Conservation (phyloP, 805 yeast species). For the Lipomyces sp. region DNA sequence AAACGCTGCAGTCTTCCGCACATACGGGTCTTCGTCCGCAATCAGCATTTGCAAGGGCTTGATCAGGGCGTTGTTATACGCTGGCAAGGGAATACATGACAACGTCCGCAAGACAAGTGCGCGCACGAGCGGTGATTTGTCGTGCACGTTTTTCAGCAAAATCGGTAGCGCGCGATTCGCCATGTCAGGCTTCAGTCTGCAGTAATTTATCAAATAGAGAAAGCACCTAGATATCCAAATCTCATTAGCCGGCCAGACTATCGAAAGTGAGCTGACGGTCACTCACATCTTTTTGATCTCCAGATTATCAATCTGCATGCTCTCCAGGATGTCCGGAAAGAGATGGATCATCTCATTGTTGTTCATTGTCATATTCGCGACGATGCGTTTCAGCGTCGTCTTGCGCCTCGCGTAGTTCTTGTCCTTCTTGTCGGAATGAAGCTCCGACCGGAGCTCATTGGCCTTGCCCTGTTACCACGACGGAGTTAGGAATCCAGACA, state of each 20-base stretch:
- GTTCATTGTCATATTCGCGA: constrained; percentile 81
- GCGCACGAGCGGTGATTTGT: constrained; percentile 49
- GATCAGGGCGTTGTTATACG: constrained; percentile 49
- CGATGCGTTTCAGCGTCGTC: constrained; percentile 60
- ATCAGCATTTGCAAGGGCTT: constrained; percentile 39
- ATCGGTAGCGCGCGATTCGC: constrained; percentile 56
- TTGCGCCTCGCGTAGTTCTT: constrained; percentile 41
- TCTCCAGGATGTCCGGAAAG: constrained; percentile 60
- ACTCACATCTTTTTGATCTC: constrained; percentile 59
- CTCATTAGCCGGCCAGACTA: neutral
- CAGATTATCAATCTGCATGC: constrained; percentile 51
- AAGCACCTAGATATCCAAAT: constrained; percentile 44
- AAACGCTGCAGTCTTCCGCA: constrained; percentile 67
- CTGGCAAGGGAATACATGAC: constrained; percentile 55
- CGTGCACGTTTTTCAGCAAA: constrained; percentile 52
- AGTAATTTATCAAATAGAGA: constrained; percentile 61
- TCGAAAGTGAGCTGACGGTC: no score
- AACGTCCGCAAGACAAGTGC: constrained; percentile 64
- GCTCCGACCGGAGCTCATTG: constrained; percentile 35
- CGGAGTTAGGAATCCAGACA: neutral
- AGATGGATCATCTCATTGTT: constrained; percentile 69
- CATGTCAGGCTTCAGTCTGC: constrained; percentile 53
- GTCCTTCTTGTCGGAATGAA: constrained; percentile 36
- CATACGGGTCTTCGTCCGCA: constrained; percentile 52
- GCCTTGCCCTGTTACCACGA: constrained; percentile 36